Base-by-base conservation (phyloP, 768 basidiomycete genomes). In the Tylopilus sp. region DNA sequence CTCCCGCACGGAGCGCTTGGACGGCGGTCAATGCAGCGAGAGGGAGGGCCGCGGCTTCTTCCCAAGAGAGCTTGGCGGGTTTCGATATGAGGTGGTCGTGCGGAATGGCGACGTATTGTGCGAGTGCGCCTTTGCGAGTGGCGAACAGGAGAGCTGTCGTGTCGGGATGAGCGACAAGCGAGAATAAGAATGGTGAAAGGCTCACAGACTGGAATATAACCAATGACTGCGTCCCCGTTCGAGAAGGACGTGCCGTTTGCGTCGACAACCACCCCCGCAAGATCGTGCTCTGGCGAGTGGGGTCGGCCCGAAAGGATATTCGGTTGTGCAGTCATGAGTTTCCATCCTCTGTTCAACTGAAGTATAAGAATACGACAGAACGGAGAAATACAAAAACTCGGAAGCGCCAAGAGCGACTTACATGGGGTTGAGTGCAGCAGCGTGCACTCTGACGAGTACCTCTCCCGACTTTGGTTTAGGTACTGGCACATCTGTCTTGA, bases 351-450 rank as follows among this genome's bases (percentile, higher is more conserved):
- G 31, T 28, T 28, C 28, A 10, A 8, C 28, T 10, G 28, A 28
- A 10, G 4, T 86, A 55, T 30, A 6, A 1, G 17, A 15, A 17
- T 18, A 9, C 15, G n/a, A 36, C 36, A 6, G n/a, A 36, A 8
- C 17, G 10, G 17, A 7, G 36, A 35, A 48, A 23, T 3, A 9
- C 6, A 20, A n/a, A 21, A 1, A 4, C 6, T 26, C 26, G 26
- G 26, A 26, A 2, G 11, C 11, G 30, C 4, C 7, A 30, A 4
- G 5, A 20, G 36, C 26, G 3, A 51, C 78, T 53, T 64, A 86
- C 81, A 82, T 74, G 1, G 86, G 86, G 59, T 91, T 91, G 38
- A 90, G 70, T 0, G 85, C 83, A 0, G 76, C 78, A 10, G 80
- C 77, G 21, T 70, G 67, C 3, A 83, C 72, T 50, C 73, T 73